These are phyloP conservation scores for Syzygium jambos DNA, from an alignment of 345 rosid genomes.

Conservation along the genomic window DNA sequence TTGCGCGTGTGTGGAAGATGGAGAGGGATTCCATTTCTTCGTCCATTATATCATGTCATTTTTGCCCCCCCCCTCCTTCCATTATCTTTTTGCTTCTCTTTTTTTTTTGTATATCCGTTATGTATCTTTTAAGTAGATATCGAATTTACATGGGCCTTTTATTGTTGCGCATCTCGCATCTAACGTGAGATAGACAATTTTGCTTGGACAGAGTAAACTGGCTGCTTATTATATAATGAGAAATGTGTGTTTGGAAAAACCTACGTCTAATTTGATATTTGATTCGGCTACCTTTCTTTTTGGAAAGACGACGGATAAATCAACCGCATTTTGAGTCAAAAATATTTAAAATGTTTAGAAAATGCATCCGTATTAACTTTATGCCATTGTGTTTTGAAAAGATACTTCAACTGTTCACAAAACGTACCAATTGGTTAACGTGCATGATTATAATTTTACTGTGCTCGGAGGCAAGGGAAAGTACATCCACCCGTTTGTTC, in stretches of 20 bases:
- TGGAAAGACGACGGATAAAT: not conserved
- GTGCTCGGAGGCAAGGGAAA: not conserved
- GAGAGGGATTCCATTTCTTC: not conserved
- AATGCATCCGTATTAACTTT: not conserved
- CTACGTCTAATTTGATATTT: too few species aligned
- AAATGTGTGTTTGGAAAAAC: fast-evolving
- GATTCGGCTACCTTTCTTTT: too few species aligned
- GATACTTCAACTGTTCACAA: fast-evolving
- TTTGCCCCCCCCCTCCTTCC: not conserved
- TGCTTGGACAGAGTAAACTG: not conserved
- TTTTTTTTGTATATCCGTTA: not conserved
- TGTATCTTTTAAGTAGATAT: not conserved
- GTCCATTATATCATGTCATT: not conserved
- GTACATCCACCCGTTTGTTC: not conserved
- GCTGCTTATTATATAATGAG: not conserved
- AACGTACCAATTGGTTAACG: not conserved
- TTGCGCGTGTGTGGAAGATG: fast-evolving
- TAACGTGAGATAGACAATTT: not conserved
- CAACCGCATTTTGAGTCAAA: not conserved
- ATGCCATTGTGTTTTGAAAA: fast-evolving
- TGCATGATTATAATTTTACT: not conserved
- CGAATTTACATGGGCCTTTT: not conserved
- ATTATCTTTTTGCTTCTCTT: not conserved
- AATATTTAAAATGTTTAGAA: not conserved
- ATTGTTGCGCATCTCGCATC: fast-evolving